Evolutionary conservation across 495 filamentous ascomycete genomes (phyloP).

Genomic region (Xylaria sp.): DNA sequence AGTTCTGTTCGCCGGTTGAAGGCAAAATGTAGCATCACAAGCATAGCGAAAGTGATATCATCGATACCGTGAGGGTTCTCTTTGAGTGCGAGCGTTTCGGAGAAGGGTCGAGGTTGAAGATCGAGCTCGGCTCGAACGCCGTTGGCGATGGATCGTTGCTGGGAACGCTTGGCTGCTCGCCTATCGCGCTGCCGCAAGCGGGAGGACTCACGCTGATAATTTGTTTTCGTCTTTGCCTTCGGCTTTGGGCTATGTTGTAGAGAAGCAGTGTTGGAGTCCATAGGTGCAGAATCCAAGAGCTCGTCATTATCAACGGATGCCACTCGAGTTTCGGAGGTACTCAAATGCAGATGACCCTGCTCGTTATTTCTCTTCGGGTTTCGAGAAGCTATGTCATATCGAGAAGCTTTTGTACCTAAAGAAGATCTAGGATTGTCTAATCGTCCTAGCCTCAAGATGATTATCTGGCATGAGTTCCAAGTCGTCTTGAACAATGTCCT

Average conservation of each 20-base stretch:
- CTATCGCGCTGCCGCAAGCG: constrained; percentile 2
- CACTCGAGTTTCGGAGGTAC: neutral
- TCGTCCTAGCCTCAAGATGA: neutral
- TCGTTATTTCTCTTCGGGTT: neutral
- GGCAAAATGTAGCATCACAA: neutral
- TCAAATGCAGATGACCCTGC: neutral
- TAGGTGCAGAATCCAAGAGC: neutral
- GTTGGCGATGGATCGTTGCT: neutral
- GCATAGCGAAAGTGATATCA: neutral
- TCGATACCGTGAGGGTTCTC: neutral
- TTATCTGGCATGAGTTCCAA: neutral
- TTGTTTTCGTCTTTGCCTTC: neutral
- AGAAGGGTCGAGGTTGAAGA: neutral
- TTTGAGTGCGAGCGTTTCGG: neutral
- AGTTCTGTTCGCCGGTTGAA: neutral
- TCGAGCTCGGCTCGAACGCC: neutral
- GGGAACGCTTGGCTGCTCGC: neutral
- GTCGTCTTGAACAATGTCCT: constrained; percentile 7
- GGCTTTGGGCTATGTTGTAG: too few relatives aligned
- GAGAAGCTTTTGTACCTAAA: too few relatives aligned
- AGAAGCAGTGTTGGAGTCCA: neutral
- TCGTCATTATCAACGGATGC: neutral
- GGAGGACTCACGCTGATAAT: neutral
- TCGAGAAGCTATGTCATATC: too few relatives aligned
- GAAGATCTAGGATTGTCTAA: neutral